Evolutionary conservation across 2,329 filamentous ascomycete genomes (phyloP).

Genomic region (Didymella glomerata): DNA sequence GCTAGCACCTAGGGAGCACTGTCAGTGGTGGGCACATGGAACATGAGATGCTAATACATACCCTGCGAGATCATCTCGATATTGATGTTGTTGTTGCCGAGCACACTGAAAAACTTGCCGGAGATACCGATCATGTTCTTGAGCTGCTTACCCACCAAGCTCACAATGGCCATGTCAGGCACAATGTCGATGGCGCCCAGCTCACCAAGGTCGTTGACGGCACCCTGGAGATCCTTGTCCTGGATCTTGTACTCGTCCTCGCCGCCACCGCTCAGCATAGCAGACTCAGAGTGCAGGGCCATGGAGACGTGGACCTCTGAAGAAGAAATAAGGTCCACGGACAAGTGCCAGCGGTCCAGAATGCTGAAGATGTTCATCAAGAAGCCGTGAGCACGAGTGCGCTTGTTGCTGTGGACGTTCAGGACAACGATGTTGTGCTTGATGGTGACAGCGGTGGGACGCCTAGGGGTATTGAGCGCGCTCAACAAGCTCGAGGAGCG

Average conservation of each 20-base stretch:
- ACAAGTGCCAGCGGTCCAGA: slow-evolving; percentile 84
- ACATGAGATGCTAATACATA: slow-evolving; percentile 54
- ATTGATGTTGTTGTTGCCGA: slow-evolving; percentile 93
- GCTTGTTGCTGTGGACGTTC: slow-evolving; percentile 97
- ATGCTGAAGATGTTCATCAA: slow-evolving; percentile 93
- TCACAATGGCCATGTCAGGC: slow-evolving; percentile 92
- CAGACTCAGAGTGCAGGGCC: slow-evolving; percentile 84
- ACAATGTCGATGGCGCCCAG: slow-evolving; percentile 92
- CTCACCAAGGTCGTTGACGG: slow-evolving; percentile 74
- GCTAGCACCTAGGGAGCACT: slow-evolving; percentile 74
- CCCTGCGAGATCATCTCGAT: slow-evolving; percentile 99
- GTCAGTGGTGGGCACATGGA: not conserved
- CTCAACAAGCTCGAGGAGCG: slow-evolving; percentile 57
- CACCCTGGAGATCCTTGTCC: slow-evolving; percentile 57
- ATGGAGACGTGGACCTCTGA: slow-evolving; percentile 97
- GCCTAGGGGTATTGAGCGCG: slow-evolving; percentile 57
- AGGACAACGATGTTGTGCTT: slow-evolving; percentile 97
- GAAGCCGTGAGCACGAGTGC: slow-evolving; percentile 94
- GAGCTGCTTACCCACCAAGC: slow-evolving; percentile 92
- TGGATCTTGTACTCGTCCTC: slow-evolving; percentile 60
- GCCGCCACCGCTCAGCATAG: slow-evolving; percentile 58
- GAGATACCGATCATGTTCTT: slow-evolving; percentile 95
- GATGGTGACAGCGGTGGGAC: slow-evolving; percentile 80
- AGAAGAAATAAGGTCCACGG: slow-evolving; percentile 95
- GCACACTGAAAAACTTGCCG: slow-evolving; percentile 91